These are phyloP conservation scores for Marasmius oreades DNA, from an alignment of 1,284 basidiomycete species.

Conservation along the genomic window DNA sequence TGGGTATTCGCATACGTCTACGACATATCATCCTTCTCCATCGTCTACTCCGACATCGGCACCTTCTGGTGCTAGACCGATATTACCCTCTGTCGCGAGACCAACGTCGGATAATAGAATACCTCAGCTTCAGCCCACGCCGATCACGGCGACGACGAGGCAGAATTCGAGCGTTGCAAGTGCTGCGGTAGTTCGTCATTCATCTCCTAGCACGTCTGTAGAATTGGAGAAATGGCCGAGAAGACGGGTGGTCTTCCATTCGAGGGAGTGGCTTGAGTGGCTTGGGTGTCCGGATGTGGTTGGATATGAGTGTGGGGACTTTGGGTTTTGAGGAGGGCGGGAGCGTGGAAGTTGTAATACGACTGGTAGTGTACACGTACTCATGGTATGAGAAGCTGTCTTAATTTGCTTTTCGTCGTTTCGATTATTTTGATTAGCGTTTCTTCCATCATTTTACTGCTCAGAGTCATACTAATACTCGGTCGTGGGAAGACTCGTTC, in stretches of 20 bases:
- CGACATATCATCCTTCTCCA: constrained; percentile 1
- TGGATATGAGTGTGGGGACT: constrained; percentile 9
- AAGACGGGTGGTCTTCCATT: constrained; percentile 46
- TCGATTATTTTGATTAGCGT: too few relatives aligned
- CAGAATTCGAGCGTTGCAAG: neutral
- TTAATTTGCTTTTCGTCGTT: too few relatives aligned
- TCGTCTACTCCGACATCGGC: neutral
- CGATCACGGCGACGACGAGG: too few relatives aligned
- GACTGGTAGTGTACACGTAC: too few relatives aligned
- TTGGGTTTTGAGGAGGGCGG: constrained; percentile 1
- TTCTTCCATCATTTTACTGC: too few relatives aligned
- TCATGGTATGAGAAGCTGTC: too few relatives aligned
- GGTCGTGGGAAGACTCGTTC: too few relatives aligned
- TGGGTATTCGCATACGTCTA: constrained; percentile 3
- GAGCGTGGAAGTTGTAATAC: too few relatives aligned
- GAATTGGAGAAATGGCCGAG: constrained; percentile 56
- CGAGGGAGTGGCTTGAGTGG: constrained; percentile 61
- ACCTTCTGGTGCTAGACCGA: neutral
- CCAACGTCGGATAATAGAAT: neutral
- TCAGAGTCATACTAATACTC: too few relatives aligned
- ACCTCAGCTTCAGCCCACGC: neutral
- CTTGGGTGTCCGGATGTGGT: constrained; percentile 44
- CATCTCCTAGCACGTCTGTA: constrained; percentile 13
- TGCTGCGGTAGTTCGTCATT: neutral
- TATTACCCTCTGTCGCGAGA: neutral